These are phyloP conservation scores for Dipodascopsis uninucleata DNA, from an alignment of 805 yeast species.

Conservation along the genomic window DNA sequence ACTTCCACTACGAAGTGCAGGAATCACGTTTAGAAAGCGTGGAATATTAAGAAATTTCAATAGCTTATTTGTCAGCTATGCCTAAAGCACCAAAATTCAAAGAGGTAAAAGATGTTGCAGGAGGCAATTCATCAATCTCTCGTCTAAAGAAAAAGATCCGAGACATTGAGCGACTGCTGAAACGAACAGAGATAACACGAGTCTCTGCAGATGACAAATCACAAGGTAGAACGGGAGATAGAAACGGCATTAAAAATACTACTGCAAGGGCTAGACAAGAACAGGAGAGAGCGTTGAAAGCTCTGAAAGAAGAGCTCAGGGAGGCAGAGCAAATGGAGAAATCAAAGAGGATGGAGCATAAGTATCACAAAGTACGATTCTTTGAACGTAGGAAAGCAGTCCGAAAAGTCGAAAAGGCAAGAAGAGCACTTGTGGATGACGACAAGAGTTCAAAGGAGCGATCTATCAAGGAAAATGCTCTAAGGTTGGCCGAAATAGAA, in stretches of 20 bases:
- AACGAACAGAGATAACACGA: slow-evolving; percentile 34
- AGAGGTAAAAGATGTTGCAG: slow-evolving; percentile 4
- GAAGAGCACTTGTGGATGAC: slow-evolving; percentile 8
- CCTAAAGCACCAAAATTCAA: slow-evolving; percentile 6
- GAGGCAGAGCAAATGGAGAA: slow-evolving; percentile 45
- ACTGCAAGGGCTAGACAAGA: slow-evolving; percentile 48
- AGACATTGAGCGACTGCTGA: slow-evolving; percentile 71
- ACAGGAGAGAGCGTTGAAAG: slow-evolving; percentile 65
- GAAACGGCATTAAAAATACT: slow-evolving; percentile 52
- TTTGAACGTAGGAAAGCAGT: slow-evolving; percentile 41
- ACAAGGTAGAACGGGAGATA: no score
- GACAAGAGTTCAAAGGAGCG: slow-evolving; percentile 2
- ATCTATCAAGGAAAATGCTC: slow-evolving; percentile 1
- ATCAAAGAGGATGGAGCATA: slow-evolving; percentile 55
- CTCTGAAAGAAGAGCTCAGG: slow-evolving; percentile 56
- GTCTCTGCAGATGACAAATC: no score
- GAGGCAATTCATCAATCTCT: slow-evolving; percentile 13
- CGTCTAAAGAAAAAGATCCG: slow-evolving; percentile 78
- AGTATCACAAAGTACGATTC: slow-evolving; percentile 90
- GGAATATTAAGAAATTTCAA: no score
- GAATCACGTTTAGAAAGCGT: no score
- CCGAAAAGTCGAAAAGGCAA: slow-evolving; percentile 20
- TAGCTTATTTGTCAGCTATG: no score
- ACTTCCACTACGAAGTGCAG: no score
- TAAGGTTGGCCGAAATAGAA: slow-evolving; percentile 20